Base-by-base conservation (phyloP, 129 eudicot species). In the Helichrysum umbraculigerum region DNA sequence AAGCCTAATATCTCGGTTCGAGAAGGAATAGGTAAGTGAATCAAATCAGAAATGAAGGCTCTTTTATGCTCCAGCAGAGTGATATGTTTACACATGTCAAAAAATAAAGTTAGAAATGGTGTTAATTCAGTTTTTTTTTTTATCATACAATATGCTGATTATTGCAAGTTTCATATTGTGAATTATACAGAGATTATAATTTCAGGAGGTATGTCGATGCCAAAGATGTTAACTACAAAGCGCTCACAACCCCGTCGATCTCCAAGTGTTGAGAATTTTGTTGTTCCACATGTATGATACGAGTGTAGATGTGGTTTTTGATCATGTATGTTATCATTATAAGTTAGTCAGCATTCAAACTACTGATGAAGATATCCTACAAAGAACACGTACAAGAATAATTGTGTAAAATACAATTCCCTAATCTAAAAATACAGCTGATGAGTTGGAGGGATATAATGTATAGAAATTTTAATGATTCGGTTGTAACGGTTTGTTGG, bases 161-260 rank as follows among this genome's bases (percentile, higher is more conserved):
- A 15, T 28, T 7, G 15, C 4, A 56, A 57, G 16, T 42, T 28
- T 63, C 33, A 4, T 10, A 41, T 42, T 47, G 28, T 22, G n/a
- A 47, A 2, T 44, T 30, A 22, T 77, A 32, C 98, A 92, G 98
- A 92, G 83, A 92, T 92, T 57, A 88, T 92, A 68, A 85, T 92
- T 66, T 89, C 96, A 3, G 96, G 96, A 77, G 97, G 97, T 72
- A 83, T 92, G 96, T 86, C 93, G 4, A 86, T 92, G 74, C 98
- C 96, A 42, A 83, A 92, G 65, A 61, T 81, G 67, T 78, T 92
- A 86, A 79, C 83, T 17, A 87, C 86, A 44, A 33, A 80, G 69
- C 96, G 86, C 75, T 39, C 62, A 29, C 87, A 65, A 52, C 75
- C 71, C 52, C 58, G 71, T 44, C 66, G 82, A 44, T 78, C 90